Percentiles rank a stretch among this genome's conserved stretches.
Evolutionary conservation across 2,329 filamentous ascomycete species (phyloP).

Genomic region (Fusarium falciforme): DNA sequence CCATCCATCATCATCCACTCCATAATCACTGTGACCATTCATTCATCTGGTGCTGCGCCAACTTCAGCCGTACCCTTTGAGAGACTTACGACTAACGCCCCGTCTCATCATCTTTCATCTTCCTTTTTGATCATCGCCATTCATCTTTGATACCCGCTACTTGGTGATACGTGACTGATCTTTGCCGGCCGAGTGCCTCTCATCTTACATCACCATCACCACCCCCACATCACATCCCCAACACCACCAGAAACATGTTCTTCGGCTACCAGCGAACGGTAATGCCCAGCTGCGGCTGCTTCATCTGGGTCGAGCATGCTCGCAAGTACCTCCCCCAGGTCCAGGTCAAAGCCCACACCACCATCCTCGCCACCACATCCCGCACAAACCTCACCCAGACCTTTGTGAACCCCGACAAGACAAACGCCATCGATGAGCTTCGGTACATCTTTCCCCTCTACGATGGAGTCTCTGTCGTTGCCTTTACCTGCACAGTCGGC

Average conservation of each 20-base stretch:
- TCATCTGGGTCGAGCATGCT: slow-evolving; percentile 36
- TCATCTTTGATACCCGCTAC: neutral
- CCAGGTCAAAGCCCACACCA: slow-evolving; percentile 67
- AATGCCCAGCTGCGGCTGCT: slow-evolving; percentile 49
- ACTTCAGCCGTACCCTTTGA: neutral
- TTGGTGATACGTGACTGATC: neutral
- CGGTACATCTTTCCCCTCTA: slow-evolving; percentile 78
- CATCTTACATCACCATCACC: neutral
- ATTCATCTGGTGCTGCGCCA: neutral
- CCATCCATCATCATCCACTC: neutral
- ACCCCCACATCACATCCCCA: neutral
- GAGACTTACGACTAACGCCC: neutral
- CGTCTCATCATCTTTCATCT: neutral
- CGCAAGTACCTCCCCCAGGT: slow-evolving; percentile 68
- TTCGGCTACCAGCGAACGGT: neutral
- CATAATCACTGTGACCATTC: neutral
- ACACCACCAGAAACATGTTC: neutral
- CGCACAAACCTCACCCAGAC: slow-evolving; percentile 64
- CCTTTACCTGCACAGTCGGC: slow-evolving; percentile 73
- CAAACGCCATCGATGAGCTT: slow-evolving; percentile 55
- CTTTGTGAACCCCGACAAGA: slow-evolving; percentile 67
- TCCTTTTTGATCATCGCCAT: neutral
- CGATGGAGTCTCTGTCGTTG: slow-evolving; percentile 76
- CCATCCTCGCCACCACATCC: slow-evolving; percentile 66
- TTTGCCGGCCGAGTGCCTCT: neutral